Evolutionary conservation across 1,284 basidiomycete genomes (phyloP), one percentile per base, ranked within the genome.

Genomic region (Kwoniella shivajii): DNA sequence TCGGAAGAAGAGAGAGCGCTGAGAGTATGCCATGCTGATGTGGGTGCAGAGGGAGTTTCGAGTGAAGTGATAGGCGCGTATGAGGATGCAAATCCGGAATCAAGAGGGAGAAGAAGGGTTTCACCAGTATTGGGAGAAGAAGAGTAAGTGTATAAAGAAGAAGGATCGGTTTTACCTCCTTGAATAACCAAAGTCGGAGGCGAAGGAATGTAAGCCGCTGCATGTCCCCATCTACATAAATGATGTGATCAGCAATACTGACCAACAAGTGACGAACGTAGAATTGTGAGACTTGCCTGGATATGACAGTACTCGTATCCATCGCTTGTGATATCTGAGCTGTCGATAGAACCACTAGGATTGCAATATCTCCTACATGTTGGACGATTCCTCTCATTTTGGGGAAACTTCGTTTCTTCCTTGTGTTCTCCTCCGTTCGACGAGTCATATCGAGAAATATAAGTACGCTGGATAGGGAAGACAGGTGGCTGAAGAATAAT

Each of bases 161-260:
- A 84, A 18, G 82, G 79, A 73, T 91, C 88, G 26, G 84, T 86
- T 69, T 89, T 86, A 54, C 90, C 90, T 27, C 90, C 90, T 57
- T 88, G 86, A 38, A 92, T 77, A 71, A 85, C 85, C 37, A 92
- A 79, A 6, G 82, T 80, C 56, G 85, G 82, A 0, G 71, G 68
- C 1, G 68, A 66, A 61, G 84, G 80, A 22, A 89, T 76, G 43
- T 87, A 71, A 22, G 84, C 82, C 1, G 80, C 78, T 10, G 88
- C 88, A 61, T 90, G 88, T 34, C 87, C 90, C 90, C 90, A 93
- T 80, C 90, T 92, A 22, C n/a, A 2, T n/a, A 6, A 13, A 3
- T 41, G 26, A 29, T 6, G 3, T 10, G 16, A 52, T 51, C 43
- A 45, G 47, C 33, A 18, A 31, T 11, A 13, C 30, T 4, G 9